Evolutionary conservation across 495 filamentous ascomycete genomes (phyloP).

Genomic region (Penicillium robsamsonii): DNA sequence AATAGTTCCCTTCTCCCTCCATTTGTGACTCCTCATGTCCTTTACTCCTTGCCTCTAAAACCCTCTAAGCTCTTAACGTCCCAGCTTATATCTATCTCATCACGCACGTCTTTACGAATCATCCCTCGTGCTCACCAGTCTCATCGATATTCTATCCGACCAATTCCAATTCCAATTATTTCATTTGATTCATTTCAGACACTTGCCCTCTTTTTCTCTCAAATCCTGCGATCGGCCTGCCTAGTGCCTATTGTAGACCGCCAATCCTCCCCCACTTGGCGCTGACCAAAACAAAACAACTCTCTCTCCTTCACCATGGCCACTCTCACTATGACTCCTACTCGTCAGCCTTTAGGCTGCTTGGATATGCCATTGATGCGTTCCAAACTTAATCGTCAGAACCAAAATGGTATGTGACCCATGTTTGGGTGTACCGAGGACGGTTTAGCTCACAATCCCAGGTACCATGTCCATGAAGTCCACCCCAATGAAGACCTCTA

Average conservation of each 20-base stretch:
- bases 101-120: conserved; percentile 3
- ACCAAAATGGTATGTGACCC: conserved; percentile 51
- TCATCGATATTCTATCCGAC: background rate
- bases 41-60: conserved; percentile 11
- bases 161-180: background rate
- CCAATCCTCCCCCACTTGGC: conserved; percentile 27
- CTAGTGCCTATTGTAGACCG: conserved; percentile 15
- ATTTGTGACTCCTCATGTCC: conserved; percentile 11
- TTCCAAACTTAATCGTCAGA: conserved; percentile 49
- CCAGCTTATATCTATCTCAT: conserved; percentile 15
- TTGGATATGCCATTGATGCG: conserved; percentile 46
- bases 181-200: background rate
- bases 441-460: conserved; percentile 10
- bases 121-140: conserved; percentile 4
- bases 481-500: conserved; percentile 28
- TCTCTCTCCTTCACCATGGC: conserved; percentile 31
- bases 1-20: conserved; percentile 18
- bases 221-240: conserved; percentile 7
- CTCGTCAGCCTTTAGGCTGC: conserved; percentile 46
- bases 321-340: conserved; percentile 43
- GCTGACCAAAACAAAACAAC: conserved; percentile 31
- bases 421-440: background rate
- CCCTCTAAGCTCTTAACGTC: conserved; percentile 4
- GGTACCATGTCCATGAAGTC: conserved; percentile 23
- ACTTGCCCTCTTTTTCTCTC: background rate